Conservation (phyloP, 192 early-diverging fungal genomes). For the Entomortierella beljakovae region DNA sequence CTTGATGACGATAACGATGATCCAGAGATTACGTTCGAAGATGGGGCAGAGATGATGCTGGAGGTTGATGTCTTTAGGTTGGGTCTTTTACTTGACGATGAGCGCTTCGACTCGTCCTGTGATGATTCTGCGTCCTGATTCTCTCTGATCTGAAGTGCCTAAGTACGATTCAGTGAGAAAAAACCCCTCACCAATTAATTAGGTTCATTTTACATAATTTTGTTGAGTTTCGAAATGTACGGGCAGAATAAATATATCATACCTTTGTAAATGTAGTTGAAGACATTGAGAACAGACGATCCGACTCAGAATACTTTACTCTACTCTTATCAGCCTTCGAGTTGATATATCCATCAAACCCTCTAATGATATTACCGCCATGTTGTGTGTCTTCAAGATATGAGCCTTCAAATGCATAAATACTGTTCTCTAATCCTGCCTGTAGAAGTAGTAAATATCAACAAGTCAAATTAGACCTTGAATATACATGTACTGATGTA, state of each 20-base stretch:
- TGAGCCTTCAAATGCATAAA: slow-evolving; percentile 88
- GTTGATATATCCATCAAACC: slow-evolving; percentile 89
- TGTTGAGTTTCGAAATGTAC: too few relatives aligned
- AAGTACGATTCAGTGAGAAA: too few relatives aligned
- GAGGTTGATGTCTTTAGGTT: slow-evolving; percentile 30
- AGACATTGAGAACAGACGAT: slow-evolving; percentile 88
- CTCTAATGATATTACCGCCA: slow-evolving; percentile 89
- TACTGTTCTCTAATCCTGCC: slow-evolving; percentile 80
- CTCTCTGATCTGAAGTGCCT: slow-evolving; percentile 51
- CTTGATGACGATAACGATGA: slow-evolving; percentile 20
- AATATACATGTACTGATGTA: background rate
- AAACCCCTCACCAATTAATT: too few relatives aligned
- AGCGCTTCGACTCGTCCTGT: slow-evolving; percentile 44
- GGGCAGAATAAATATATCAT: background rate
- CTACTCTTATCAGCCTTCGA: slow-evolving; percentile 68
- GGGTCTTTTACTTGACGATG: slow-evolving; percentile 32
- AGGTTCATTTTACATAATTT: too few relatives aligned
- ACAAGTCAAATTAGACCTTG: background rate
- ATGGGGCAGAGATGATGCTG: background rate
- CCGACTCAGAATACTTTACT: slow-evolving; percentile 78
- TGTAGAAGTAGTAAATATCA: slow-evolving; percentile 7
- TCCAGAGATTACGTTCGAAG: background rate
- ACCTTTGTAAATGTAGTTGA: slow-evolving; percentile 52
- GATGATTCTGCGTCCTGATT: slow-evolving; percentile 46
- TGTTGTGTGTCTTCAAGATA: slow-evolving; percentile 90